Evolutionary conservation across 75 land plant species (phyloP).

Genomic region (Pinus taeda): DNA sequence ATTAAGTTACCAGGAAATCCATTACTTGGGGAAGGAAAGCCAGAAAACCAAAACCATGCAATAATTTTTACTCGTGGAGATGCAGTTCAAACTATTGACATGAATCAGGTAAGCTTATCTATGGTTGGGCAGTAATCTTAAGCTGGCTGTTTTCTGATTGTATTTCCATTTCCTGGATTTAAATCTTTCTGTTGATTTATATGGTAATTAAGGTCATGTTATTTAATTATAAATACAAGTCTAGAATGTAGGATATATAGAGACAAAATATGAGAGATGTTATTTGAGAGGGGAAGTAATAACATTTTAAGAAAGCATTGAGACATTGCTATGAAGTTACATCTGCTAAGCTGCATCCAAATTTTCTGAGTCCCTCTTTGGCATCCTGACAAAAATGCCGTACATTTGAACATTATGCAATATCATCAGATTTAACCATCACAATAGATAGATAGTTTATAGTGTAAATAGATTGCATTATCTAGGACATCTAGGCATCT

Average conservation of each 20-base stretch:
- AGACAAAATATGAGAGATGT: neutral
- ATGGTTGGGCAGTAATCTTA: too few relatives aligned
- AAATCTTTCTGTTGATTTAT: neutral
- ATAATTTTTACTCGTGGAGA: constrained; percentile 87
- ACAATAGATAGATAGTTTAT: neutral
- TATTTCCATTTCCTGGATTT: neutral
- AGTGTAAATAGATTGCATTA: neutral
- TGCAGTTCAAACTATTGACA: constrained; percentile 90
- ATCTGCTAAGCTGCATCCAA: neutral
- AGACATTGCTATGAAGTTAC: neutral
- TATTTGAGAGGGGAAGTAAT: neutral
- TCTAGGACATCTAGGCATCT: neutral
- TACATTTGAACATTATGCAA: neutral
- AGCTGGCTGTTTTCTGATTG: neutral
- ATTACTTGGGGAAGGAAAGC: constrained; percentile 87
- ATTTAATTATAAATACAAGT: neutral
- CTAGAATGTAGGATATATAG: neutral
- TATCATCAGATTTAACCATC: neutral
- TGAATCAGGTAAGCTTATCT: constrained; percentile 73
- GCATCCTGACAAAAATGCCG: neutral
- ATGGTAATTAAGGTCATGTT: neutral
- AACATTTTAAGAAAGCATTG: neutral
- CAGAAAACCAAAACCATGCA: constrained; percentile 95
- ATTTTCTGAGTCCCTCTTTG: neutral
- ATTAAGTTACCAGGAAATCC: constrained; percentile 85